Evolutionary conservation across 2,329 filamentous ascomycete genomes (phyloP).

Genomic region (Fusarium nurragi): DNA sequence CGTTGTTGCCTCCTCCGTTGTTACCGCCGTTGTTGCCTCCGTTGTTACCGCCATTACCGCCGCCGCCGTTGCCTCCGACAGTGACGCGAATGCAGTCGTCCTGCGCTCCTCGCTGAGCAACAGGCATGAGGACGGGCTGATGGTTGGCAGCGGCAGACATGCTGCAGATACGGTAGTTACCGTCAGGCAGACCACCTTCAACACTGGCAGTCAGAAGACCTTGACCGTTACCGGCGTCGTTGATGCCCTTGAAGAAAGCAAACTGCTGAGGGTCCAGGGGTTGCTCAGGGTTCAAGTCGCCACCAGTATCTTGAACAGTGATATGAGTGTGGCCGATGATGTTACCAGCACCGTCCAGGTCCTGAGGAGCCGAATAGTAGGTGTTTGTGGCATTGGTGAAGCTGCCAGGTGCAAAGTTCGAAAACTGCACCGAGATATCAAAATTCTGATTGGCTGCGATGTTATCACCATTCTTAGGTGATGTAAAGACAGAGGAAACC

Average conservation of each 20-base stretch:
- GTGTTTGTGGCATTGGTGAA: slow-evolving; percentile 69
- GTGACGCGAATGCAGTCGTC: slow-evolving; percentile 72
- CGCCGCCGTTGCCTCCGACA: slow-evolving; percentile 51
- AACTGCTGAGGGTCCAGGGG: slow-evolving; percentile 64
- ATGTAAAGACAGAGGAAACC: slow-evolving; percentile 65
- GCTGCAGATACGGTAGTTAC: slow-evolving; percentile 72
- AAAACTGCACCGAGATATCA: slow-evolving; percentile 61
- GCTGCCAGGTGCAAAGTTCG: slow-evolving; percentile 64
- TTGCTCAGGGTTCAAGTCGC: slow-evolving; percentile 58
- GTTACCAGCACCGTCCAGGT: slow-evolving; percentile 57
- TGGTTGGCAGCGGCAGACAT: slow-evolving; percentile 72
- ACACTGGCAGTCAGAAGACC: slow-evolving; percentile 65
- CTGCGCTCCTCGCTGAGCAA: slow-evolving; percentile 72
- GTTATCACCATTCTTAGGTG: slow-evolving; percentile 62
- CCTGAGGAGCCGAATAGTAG: slow-evolving; percentile 69
- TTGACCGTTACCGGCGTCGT: slow-evolving; percentile 66
- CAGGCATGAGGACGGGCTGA: slow-evolving; percentile 72
- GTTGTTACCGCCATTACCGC: slow-evolving; percentile 27
- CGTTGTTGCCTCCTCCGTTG: slow-evolving; percentile 18
- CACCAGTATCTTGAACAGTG: slow-evolving; percentile 65
- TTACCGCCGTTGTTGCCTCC: slow-evolving; percentile 25
- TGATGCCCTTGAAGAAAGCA: slow-evolving; percentile 74
- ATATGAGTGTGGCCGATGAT: slow-evolving; percentile 70
- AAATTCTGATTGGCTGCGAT: slow-evolving; percentile 60
- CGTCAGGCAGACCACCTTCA: slow-evolving; percentile 65